Evolutionary conservation across 805 yeast genomes (phyloP), one percentile per base, ranked within the genome.

Genomic region (Starmerella apicola): DNA sequence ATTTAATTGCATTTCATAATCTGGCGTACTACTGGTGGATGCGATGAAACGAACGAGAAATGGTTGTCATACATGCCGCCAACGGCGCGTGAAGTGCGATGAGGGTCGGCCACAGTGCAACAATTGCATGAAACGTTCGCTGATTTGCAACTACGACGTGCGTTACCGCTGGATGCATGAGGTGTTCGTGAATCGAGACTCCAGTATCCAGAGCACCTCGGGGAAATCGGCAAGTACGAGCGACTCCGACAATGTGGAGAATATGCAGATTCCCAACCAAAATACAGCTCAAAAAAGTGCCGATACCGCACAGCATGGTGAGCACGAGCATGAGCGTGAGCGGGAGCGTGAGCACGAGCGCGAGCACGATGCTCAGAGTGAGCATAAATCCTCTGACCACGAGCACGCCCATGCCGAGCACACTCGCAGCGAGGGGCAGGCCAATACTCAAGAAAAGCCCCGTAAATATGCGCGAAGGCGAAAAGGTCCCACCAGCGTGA

Each of bases 51-150:
- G 53, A 4, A 50, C 52, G 38, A 39, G 52, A 15, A 21, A 40
- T 38, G 88, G 91, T n/a, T 80, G 91, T 59, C 74, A 72, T 3
- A 74, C 76, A 17, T 76, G 82, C 57, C 75, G 76, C 51, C 62
- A 66, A 36, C 65, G 81, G 30, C 63, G 79, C 29, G 72, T 76
- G 53, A 76, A 76, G 49, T 76, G 82, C 55, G 80, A 76, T 55
- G 82, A 76, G 55, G 60, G 62, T 23, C 61, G 72, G n/a, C 81
- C 81, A 2, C 59, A 62, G 36, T 76, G 83, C 50, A 56, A 58
- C 37, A 74, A 74, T 50, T 76, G 82, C 53, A 49, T 60, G 24
- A 63, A 29, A 5, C 36, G 45, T 10, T 29, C 33, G 4, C 16
- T 34, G 8, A 16, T 16, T 12, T 50, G 54, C 37, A 43, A 17